Conservation (phyloP, 1,284 basidiomycete genomes). For the Marasmius sp. region DNA sequence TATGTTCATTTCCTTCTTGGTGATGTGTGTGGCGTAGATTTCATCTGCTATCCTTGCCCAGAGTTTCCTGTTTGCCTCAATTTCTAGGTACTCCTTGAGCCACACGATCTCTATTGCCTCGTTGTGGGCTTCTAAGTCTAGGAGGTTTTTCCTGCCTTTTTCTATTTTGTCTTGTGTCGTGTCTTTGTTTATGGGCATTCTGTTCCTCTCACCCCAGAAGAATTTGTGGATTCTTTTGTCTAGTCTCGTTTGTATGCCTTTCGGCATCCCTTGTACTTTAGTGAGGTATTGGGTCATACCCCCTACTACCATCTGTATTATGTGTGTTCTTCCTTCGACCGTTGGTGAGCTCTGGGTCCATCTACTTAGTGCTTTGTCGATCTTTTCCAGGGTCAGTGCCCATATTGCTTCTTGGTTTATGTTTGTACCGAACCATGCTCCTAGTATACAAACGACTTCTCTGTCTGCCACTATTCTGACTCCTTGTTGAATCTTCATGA, state of each 20-base stretch:
- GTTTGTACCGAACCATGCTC: slow-evolving; percentile 17
- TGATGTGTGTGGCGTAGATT: background rate
- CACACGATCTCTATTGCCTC: slow-evolving; percentile 9
- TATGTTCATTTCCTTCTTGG: background rate
- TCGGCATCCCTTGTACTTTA: slow-evolving; percentile 23
- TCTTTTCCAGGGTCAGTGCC: slow-evolving; percentile 16
- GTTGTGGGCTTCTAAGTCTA: slow-evolving; percentile 4
- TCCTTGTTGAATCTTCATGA: too few species aligned
- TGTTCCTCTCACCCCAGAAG: slow-evolving; percentile 8
- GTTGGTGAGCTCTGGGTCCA: slow-evolving; percentile 14
- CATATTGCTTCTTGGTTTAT: slow-evolving; percentile 10
- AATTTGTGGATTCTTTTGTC: slow-evolving; percentile 11
- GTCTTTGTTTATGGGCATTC: background rate
- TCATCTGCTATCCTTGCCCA: background rate
- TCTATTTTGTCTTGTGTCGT: background rate
- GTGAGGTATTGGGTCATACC: slow-evolving; percentile 20
- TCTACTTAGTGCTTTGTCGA: slow-evolving; percentile 1
- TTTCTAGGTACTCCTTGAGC: background rate
- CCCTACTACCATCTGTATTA: slow-evolving; percentile 14
- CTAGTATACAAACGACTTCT: slow-evolving; percentile 11
- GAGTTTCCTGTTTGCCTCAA: background rate
- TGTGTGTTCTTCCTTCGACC: slow-evolving; percentile 14
- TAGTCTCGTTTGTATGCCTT: slow-evolving; percentile 5
- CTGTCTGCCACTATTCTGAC: slow-evolving; percentile 5
- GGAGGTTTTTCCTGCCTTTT: slow-evolving; percentile 5